A percentile compares a stretch with the other conserved stretches of the same genome.
phyloP scores from a whole-genome alignment of 2,329 filamentous ascomycete genomes.

The Chaetomium strumarium region DNA sequence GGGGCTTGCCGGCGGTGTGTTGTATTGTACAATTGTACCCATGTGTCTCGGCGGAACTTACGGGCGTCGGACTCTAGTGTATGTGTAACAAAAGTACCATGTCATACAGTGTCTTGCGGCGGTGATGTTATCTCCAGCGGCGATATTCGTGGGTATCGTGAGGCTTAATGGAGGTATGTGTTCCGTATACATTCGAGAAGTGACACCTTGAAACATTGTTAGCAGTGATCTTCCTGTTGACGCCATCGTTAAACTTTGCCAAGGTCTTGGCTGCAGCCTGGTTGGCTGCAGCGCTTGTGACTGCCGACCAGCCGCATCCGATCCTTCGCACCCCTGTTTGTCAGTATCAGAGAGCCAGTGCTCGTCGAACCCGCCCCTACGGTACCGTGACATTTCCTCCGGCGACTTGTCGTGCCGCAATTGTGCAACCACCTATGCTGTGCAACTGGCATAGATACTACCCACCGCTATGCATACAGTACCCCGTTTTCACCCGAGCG shows the following conservation, averaged over 20 bases:
- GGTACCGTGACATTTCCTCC: background rate
- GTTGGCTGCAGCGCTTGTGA: background rate
- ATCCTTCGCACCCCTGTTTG: background rate
- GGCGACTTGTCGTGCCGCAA: background rate
- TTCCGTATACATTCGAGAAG: too few species aligned
- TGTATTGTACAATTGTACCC: too few species aligned
- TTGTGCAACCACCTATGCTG: background rate
- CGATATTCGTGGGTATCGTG: too few species aligned
- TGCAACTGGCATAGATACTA: background rate
- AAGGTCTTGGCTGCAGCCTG: background rate
- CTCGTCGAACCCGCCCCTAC: background rate
- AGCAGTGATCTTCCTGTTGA: background rate
- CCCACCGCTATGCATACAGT: background rate
- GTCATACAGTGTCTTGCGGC: too few species aligned
- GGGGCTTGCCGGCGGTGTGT: too few species aligned
- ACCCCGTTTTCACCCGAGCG: too few species aligned
- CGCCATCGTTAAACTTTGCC: background rate
- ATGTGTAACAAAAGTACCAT: too few species aligned
- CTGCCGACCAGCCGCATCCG: background rate
- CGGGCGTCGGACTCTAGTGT: too few species aligned
- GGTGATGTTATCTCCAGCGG: too few species aligned
- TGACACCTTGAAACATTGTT: too few species aligned
- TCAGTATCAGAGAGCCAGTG: background rate
- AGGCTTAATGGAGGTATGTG: too few species aligned
- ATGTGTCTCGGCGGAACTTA: too few species aligned